phyloP scores from a whole-genome alignment of 2,329 filamentous ascomycete species.

The Neonectria magnoliae region DNA sequence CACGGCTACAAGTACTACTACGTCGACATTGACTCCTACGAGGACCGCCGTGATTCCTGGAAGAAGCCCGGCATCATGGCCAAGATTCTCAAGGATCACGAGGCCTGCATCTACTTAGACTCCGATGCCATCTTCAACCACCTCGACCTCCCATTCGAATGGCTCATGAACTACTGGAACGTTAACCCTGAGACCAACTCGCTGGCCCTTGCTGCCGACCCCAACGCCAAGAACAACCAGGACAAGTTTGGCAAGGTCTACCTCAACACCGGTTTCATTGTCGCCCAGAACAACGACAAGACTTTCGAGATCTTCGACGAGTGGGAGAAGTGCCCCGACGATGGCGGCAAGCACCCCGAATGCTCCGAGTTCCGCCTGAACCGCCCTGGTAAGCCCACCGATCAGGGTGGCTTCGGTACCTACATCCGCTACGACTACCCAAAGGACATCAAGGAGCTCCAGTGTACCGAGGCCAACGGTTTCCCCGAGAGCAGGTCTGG shows the following conservation, averaged over 20 bases:
- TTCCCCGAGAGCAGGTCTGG: conserved; percentile 51
- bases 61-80: conserved; percentile 56
- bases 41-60: conserved; percentile 57
- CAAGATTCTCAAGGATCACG: conserved; percentile 55
- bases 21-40: conserved; percentile 49
- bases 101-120: conserved; percentile 56
- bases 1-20: conserved; percentile 61
- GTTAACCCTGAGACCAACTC: conserved; percentile 52
- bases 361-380: conserved; percentile 52
- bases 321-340: conserved; percentile 56
- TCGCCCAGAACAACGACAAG: conserved; percentile 60
- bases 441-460: conserved; percentile 52
- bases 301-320: conserved; percentile 60
- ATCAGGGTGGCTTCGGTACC: conserved; percentile 57
- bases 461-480: conserved; percentile 56
- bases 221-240: conserved; percentile 49
- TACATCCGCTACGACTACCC: conserved; percentile 55
- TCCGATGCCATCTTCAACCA: conserved; percentile 57
- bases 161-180: conserved; percentile 59
- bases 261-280: conserved; percentile 64
- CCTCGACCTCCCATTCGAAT: conserved; percentile 57
- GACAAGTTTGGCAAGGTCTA: conserved; percentile 53
- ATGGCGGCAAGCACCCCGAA: conserved; percentile 50
- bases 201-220: conserved; percentile 54
- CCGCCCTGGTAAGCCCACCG: conserved; percentile 50